Conservation (phyloP, 148 eudicot genomes). For the Diospyros kaki region DNA sequence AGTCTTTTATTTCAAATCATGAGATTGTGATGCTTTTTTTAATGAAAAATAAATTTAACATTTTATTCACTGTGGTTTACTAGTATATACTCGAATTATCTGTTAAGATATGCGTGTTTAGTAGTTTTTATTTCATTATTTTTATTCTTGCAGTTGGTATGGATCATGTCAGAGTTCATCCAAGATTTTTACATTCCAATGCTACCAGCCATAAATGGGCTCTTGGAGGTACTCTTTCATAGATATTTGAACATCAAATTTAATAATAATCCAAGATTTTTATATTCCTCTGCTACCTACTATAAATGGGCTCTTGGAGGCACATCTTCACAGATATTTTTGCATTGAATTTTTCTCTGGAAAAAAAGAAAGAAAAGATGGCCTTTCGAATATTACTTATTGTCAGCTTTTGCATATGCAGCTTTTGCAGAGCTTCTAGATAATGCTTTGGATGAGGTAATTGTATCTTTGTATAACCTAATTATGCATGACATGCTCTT, state of each 20-base stretch:
- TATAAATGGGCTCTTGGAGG: slow-evolving; percentile 92
- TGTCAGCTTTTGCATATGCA: slow-evolving; percentile 17
- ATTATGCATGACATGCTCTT: not conserved
- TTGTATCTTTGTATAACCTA: not conserved
- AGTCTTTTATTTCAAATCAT: not conserved
- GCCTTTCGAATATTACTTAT: not conserved
- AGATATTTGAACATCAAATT: not conserved
- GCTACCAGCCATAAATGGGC: slow-evolving; percentile 93
- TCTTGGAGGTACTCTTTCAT: slow-evolving; percentile 50
- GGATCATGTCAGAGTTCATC: slow-evolving; percentile 76
- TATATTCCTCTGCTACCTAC: slow-evolving; percentile 85
- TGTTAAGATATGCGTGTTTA: not conserved
- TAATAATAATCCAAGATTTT: slow-evolving; percentile 43
- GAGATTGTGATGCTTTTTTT: not conserved
- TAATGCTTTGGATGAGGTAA: slow-evolving; percentile 74
- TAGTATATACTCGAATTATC: not conserved
- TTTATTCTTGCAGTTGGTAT: slow-evolving; percentile 38
- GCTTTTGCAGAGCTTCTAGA: slow-evolving; percentile 83
- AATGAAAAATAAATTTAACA: not conserved
- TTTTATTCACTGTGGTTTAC: not conserved
- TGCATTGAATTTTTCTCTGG: not conserved
- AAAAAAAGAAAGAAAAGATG: not conserved
- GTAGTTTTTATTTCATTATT: not conserved
- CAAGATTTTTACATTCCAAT: slow-evolving; percentile 74
- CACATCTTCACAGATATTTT: slow-evolving; percentile 7